A percentile compares a stretch with the other conserved stretches of the same genome.
These are phyloP conservation scores for Clavulina sp. DNA, from an alignment of 768 basidiomycete species.

Conservation along the genomic window DNA sequence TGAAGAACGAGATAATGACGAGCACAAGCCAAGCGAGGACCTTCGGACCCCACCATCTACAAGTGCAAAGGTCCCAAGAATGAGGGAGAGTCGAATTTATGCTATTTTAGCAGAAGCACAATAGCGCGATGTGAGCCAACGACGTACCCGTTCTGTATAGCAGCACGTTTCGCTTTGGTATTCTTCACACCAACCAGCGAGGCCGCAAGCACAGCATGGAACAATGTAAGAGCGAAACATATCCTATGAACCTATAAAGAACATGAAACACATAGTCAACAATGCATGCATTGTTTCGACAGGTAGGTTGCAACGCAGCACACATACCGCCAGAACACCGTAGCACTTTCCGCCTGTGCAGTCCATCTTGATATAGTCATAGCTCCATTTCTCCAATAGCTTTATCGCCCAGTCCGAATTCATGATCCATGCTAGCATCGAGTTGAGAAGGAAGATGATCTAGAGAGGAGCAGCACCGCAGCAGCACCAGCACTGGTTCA, in stretches of 20 bases:
- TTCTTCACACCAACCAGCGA: conserved; percentile 74
- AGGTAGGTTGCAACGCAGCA: neutral
- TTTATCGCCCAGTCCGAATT: conserved; percentile 75
- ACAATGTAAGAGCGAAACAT: conserved; percentile 82
- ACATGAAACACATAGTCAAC: neutral
- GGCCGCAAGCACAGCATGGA: conserved; percentile 68
- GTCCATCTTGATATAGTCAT: conserved; percentile 97
- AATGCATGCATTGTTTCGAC: conserved; percentile 25
- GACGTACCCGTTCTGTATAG: conserved; percentile 86
- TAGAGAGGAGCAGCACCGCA: conserved; percentile 18
- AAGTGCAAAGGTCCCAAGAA: neutral
- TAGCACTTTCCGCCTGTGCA: conserved; percentile 89
- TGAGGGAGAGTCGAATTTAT: neutral
- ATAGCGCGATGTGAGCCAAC: neutral
- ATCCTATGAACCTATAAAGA: conserved; percentile 60
- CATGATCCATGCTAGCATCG: conserved; percentile 94
- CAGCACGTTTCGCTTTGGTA: conserved; percentile 81
- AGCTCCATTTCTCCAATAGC: conserved; percentile 80
- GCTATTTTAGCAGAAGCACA: neutral
- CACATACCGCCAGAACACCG: conserved; percentile 77
- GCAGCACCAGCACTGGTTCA: neutral
- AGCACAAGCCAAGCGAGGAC: conserved; percentile 77
- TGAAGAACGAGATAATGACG: conserved; percentile 71
- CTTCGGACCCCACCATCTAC: conserved; percentile 98
- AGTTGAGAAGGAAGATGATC: conserved; percentile 92